Percentiles rank a stretch among this genome's conserved stretches.
These are phyloP conservation scores for Aphanomyces euteiches DNA, from an alignment of 352 stramenopile genomes.

Conservation along the genomic window DNA sequence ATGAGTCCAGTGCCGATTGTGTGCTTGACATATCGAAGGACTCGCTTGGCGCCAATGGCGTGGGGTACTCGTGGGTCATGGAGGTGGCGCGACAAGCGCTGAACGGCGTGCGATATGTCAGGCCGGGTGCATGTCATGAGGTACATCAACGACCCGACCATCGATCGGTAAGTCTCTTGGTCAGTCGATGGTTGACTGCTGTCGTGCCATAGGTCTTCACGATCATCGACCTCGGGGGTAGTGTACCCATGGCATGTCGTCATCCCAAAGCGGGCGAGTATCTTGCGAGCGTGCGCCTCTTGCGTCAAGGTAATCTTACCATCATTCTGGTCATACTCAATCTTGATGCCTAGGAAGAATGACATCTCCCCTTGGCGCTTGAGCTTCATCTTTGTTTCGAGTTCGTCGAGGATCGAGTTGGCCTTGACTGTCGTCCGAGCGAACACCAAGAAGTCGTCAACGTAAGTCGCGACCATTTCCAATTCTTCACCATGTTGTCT, in stretches of 20 bases:
- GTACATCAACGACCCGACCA: conserved; percentile 30
- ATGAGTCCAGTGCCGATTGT: background rate
- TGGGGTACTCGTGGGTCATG: conserved; percentile 3
- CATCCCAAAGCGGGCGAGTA: conserved; percentile 11
- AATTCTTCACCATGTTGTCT: background rate
- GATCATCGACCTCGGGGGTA: conserved; percentile 21
- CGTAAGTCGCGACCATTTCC: conserved; percentile 15
- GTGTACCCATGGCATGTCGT: background rate
- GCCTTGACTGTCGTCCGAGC: background rate
- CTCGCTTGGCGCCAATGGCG: conserved; percentile 10
- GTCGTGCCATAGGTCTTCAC: conserved; percentile 4
- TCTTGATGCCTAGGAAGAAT: conserved; percentile 21
- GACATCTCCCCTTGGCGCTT: conserved; percentile 30
- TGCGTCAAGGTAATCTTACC: conserved; percentile 11
- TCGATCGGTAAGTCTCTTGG: conserved; percentile 9
- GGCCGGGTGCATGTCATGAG: conserved; percentile 32
- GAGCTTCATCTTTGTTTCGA: conserved; percentile 7
- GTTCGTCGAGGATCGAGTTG: background rate
- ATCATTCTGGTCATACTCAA: background rate
- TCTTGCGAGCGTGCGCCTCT: conserved; percentile 25
- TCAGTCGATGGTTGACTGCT: background rate
- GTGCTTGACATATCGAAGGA: background rate
- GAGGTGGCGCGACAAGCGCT: conserved; percentile 11
- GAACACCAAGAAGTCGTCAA: conserved; percentile 15
- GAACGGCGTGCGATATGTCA: conserved; percentile 30